Conservation (phyloP, 345 rosid genomes). For the Mercurialis annua region DNA sequence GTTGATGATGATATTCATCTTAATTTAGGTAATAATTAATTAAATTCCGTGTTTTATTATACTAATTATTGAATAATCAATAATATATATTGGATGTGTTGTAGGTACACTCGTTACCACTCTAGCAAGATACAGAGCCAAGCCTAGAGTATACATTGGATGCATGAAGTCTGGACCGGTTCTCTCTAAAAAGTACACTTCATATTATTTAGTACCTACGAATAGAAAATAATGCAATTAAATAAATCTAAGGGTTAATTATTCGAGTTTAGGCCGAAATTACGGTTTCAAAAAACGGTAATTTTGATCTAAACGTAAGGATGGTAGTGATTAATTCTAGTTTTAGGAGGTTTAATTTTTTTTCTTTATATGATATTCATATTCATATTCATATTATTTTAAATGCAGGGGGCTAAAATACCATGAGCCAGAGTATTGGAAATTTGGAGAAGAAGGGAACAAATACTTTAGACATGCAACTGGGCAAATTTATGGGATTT, state of each 20-base stretch:
- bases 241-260: too few relatives aligned
- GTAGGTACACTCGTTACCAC: slow-evolving; percentile 54
- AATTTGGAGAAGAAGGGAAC: slow-evolving; percentile 93
- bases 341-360: too few relatives aligned
- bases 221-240: neutral
- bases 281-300: too few relatives aligned
- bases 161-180: slow-evolving; percentile 99
- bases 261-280: too few relatives aligned
- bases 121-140: slow-evolving; percentile 53
- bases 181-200: slow-evolving; percentile 63
- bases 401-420: slow-evolving; percentile 72
- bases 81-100: neutral
- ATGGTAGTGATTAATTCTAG: too few relatives aligned
- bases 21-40: slow-evolving; percentile 45
- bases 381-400: too few relatives aligned
- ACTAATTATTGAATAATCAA: neutral
- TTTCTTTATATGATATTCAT: too few relatives aligned
- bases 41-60: too few relatives aligned
- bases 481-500: slow-evolving; percentile 81
- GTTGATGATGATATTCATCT: slow-evolving; percentile 91
- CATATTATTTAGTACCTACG: too few relatives aligned
- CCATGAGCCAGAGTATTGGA: slow-evolving; percentile 90
- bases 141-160: slow-evolving; percentile 78
- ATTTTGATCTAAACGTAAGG: too few relatives aligned
- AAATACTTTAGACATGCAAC: slow-evolving; percentile 90